phyloP scores from a whole-genome alignment of 2,329 filamentous ascomycete species.

The Nakataea oryzae region DNA sequence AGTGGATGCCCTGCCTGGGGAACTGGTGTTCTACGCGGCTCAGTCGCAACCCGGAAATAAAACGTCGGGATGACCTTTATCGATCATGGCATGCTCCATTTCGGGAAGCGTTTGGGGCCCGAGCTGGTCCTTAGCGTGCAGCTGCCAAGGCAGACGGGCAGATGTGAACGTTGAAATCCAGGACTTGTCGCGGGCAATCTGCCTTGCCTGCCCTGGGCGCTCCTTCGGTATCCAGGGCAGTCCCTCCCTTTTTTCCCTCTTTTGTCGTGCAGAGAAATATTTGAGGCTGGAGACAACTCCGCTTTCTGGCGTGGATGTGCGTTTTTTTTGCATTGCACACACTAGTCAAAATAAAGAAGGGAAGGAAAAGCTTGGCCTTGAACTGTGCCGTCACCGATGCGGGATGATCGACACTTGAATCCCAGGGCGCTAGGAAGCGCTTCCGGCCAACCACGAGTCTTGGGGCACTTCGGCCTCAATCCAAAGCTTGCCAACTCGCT shows the following conservation, averaged over 20 bases:
- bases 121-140: not conserved
- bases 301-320: not conserved
- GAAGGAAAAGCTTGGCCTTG: not conserved
- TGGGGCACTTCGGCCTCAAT: not conserved
- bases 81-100: not conserved
- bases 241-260: not conserved
- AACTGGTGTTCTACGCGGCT: not conserved
- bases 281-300: not conserved
- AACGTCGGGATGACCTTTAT: not conserved
- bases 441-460: not conserved
- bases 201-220: not conserved
- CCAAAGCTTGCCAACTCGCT: no score
- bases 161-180: not conserved
- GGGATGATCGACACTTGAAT: not conserved
- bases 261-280: not conserved
- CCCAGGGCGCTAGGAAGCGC: not conserved
- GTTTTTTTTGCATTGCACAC: not conserved
- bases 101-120: not conserved
- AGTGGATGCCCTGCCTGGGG: not conserved
- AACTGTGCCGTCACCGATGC: not conserved
- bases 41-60: not conserved
- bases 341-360: not conserved
- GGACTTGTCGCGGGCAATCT: not conserved
- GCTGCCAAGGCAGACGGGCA: not conserved
- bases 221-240: no score